phyloP scores from a whole-genome alignment of 306 rosid genomes.

The Abrus precatorius region DNA sequence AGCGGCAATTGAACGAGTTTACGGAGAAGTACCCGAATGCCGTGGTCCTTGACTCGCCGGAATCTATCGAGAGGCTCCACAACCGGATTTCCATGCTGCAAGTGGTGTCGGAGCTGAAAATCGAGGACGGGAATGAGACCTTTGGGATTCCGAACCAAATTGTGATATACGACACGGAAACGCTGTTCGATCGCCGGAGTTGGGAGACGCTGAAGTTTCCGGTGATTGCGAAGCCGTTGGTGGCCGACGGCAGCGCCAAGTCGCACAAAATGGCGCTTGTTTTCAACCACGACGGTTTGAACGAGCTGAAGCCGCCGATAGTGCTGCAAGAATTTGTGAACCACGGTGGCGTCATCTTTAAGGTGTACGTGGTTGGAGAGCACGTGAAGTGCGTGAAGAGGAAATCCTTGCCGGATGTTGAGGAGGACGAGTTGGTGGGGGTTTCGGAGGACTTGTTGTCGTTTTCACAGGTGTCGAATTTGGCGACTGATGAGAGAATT shows the following conservation, averaged over 20 bases:
- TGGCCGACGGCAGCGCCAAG: conserved; percentile 91
- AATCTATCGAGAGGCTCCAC: conserved; percentile 84
- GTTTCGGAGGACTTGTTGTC: conserved; percentile 68
- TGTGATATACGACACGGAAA: conserved; percentile 80
- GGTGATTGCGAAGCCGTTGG: conserved; percentile 84
- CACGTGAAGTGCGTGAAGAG: conserved; percentile 84
- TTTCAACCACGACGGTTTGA: conserved; percentile 67
- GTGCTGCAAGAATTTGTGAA: conserved; percentile 90
- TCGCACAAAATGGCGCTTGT: conserved; percentile 91
- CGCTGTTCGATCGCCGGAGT: conserved; percentile 64
- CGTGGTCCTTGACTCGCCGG: conserved; percentile 73
- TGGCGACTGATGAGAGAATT: conserved; percentile 58
- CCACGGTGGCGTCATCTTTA: conserved; percentile 94
- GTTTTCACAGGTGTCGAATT: conserved; percentile 87
- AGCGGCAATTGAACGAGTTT: conserved; percentile 62
- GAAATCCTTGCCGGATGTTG: conserved; percentile 87
- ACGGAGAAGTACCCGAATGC: conserved; percentile 64
- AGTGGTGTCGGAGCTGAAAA: conserved; percentile 82
- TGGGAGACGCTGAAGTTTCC: conserved; percentile 84
- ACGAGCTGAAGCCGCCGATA: conserved; percentile 82
- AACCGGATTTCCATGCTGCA: conserved; percentile 94
- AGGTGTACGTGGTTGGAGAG: conserved; percentile 86
- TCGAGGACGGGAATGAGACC: conserved; percentile 61
- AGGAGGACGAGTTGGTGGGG: conserved; percentile 64
- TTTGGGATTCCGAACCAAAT: conserved; percentile 96